phyloP scores from a whole-genome alignment of 2,329 filamentous ascomycete genomes.

The Cytospora piceicola region DNA sequence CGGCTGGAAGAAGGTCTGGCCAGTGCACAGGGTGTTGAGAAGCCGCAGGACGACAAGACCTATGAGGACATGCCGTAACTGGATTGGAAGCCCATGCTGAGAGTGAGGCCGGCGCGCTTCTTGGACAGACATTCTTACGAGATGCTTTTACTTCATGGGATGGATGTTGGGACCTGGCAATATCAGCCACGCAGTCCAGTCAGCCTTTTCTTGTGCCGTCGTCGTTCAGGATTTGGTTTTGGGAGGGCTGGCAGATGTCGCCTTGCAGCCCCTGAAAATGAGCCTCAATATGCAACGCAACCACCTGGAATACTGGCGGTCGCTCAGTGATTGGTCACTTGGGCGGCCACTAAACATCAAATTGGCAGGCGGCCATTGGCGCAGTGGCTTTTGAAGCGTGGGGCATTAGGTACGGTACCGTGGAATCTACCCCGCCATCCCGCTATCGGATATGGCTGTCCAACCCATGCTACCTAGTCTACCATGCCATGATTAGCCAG shows the following conservation, averaged over 20 bases:
- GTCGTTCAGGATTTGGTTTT: neutral
- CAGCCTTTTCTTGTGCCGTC: conserved; percentile 8
- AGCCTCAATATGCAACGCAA: conserved; percentile 3
- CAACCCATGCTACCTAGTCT: too few relatives aligned
- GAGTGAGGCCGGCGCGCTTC: conserved; percentile 27
- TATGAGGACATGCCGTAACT: conserved; percentile 39
- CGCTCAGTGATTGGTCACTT: conserved; percentile 8
- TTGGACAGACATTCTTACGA: conserved; percentile 21
- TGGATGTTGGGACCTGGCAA: neutral
- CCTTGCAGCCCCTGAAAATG: neutral
- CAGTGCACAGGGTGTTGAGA: conserved; percentile 74
- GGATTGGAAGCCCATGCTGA: conserved; percentile 29
- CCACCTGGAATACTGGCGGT: neutral
- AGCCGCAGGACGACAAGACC: conserved; percentile 71
- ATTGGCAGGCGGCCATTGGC: conserved; percentile 17
- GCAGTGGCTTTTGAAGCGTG: conserved; percentile 2
- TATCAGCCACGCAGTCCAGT: neutral
- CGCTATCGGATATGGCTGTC: conserved; percentile 24
- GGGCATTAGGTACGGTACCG: neutral
- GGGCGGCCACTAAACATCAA: conserved; percentile 9
- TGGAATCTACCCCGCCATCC: conserved; percentile 23
- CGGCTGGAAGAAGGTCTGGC: conserved; percentile 90
- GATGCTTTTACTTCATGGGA: conserved; percentile 5
- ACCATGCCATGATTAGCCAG: neutral
- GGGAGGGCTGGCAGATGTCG: neutral